A percentile compares a stretch with the other conserved stretches of the same genome.
Evolutionary conservation across 2,329 filamentous ascomycete genomes (phyloP).

Genomic region (Ophiognomonia clavigignenti-juglandacearum): DNA sequence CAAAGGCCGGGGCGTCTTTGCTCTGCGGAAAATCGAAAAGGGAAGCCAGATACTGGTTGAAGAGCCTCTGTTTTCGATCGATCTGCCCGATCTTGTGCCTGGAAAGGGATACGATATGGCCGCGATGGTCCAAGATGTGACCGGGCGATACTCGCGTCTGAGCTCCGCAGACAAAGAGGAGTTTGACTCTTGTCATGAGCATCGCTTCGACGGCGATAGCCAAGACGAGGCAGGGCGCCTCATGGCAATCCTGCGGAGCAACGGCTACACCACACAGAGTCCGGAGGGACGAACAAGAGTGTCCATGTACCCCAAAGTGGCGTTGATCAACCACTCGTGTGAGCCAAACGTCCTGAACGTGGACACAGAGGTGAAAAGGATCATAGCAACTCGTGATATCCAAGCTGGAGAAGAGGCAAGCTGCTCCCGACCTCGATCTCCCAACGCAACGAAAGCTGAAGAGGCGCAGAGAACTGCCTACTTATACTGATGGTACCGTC

Average conservation of each 20-base stretch:
- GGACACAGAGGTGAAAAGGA: conserved; percentile 13
- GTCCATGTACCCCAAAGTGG: conserved; percentile 27
- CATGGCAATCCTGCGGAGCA: conserved; percentile 31
- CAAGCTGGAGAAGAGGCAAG: conserved; percentile 29
- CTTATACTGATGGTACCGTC: background rate
- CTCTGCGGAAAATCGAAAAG: conserved; percentile 24
- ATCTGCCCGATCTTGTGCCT: conserved; percentile 23
- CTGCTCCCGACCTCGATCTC: background rate
- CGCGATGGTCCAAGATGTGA: conserved; percentile 28
- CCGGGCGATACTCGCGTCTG: conserved; percentile 15
- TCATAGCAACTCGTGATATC: conserved; percentile 30
- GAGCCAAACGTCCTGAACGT: conserved; percentile 30
- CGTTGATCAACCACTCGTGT: conserved; percentile 34
- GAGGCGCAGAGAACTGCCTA: no score
- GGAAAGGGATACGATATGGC: conserved; percentile 25
- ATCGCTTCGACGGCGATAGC: conserved; percentile 18
- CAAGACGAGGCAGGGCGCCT: conserved; percentile 12
- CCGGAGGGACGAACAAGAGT: conserved; percentile 18
- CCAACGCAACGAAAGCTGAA: background rate
- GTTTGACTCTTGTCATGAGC: conserved; percentile 25
- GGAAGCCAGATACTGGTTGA: conserved; percentile 36
- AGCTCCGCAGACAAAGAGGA: conserved; percentile 22
- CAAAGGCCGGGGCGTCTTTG: conserved; percentile 38
- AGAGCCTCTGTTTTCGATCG: conserved; percentile 26
- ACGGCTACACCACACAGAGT: conserved; percentile 29